Conservation (phyloP, 306 rosid species). For the Vigna unguiculata region DNA sequence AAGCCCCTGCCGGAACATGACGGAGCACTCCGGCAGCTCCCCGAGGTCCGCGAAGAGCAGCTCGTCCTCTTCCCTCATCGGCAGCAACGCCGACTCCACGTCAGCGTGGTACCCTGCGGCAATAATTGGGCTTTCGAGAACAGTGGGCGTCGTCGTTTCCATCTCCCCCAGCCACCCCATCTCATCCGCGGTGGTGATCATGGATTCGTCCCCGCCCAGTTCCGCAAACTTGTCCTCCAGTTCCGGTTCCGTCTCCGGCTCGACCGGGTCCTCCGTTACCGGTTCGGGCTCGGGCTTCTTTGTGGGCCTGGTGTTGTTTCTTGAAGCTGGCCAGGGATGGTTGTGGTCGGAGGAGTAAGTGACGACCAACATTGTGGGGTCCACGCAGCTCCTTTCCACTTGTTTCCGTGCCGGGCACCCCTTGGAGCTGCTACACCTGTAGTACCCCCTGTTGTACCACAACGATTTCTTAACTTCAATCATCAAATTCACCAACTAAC, state of each 20-base stretch:
- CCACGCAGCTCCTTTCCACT: conserved; percentile 84
- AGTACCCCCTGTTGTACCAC: conserved; percentile 80
- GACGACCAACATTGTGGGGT: conserved; percentile 86
- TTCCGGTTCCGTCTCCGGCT: conserved; percentile 41
- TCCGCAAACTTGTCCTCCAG: conserved; percentile 30
- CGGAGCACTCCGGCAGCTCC: conserved; percentile 86
- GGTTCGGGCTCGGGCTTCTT: conserved; percentile 41
- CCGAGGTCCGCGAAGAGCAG: conserved; percentile 87
- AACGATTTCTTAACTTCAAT: conserved; percentile 8
- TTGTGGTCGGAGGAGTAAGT: conserved; percentile 92
- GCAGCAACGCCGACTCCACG: conserved; percentile 60
- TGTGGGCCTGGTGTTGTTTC: conserved; percentile 49
- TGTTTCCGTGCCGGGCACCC: conserved; percentile 98
- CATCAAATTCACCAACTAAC: not conserved
- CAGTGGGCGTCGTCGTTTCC: conserved; percentile 63
- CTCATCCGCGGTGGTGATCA: conserved; percentile 53
- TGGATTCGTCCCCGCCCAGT: conserved; percentile 45
- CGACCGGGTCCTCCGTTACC: conserved; percentile 28
- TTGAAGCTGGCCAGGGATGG: conserved; percentile 80
- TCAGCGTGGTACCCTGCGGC: conserved; percentile 48
- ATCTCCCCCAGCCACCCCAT: conserved; percentile 79
- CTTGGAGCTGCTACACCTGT: conserved; percentile 89
- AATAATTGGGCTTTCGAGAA: conserved; percentile 68
- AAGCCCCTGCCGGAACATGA: conserved; percentile 58
- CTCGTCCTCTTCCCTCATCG: conserved; percentile 92